Base-by-base conservation (phyloP, 257 asterid species). In the Solanum pimpinellifolium region DNA sequence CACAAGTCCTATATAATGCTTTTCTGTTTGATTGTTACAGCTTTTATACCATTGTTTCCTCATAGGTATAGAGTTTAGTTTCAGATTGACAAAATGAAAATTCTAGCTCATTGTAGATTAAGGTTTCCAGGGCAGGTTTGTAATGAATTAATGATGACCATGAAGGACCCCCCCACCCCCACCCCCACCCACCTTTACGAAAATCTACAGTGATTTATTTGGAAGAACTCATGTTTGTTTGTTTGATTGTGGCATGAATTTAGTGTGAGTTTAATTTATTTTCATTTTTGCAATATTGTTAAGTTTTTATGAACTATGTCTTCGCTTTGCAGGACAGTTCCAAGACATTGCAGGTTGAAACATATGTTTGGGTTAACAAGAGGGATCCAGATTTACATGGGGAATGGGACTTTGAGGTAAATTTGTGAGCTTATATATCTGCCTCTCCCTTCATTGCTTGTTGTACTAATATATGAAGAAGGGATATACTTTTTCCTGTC, bases 361-460 rank as follows among this genome's bases (percentile, higher is more conserved):
- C 96, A 16, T 96, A 94, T 59, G 91, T 94, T 62, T 94, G 98
- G 98, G 90, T 29, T 65, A 89, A 94, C 89, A 91, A 91, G 91
- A 88, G 86, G 39, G 98, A 96, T 92, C 98, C 98, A n/a, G 82
- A 92, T 87, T 88, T 96, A 88, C 88, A 90, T 44, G 98, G 98
- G 62, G 92, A 92, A 72, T 96, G 98, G 98, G 88, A 94, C 89
- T 92, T 94, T 70, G 94, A 94, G 95, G 98, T 94, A 75, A 44
- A 83, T 65, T 20, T 88, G 83, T 1, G 46, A 69, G 73, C 49
- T 44, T n/a, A 59, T 70, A 13, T 84, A 15, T 74, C 47, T 69
- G 52, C 70, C 18, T 18, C 23, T 80, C 83, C 18, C 42, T 80
- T 80, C 41, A 2, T 47, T 11, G 20, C 85, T 80, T 80, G 85